phyloP scores from a whole-genome alignment of 2,329 filamentous ascomycete genomes.

The Paracorniculantispora psalliotae region DNA sequence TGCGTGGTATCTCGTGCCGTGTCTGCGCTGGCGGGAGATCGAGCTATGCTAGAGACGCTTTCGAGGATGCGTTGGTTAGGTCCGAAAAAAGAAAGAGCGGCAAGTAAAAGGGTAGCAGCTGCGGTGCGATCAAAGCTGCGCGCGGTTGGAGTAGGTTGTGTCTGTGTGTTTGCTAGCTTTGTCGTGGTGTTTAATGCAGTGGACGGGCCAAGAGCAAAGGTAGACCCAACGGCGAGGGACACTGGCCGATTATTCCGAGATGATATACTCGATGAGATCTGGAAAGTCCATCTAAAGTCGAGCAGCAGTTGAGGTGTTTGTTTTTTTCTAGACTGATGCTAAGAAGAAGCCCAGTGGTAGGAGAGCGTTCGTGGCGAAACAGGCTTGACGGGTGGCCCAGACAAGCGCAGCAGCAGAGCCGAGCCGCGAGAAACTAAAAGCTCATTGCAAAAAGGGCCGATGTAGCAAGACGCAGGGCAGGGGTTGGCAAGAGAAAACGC shows the following conservation, averaged over 20 bases:
- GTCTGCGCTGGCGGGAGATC: slow-evolving; percentile 1
- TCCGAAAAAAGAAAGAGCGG: neutral
- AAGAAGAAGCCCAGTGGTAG: neutral
- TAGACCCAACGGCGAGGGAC: neutral
- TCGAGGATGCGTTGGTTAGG: neutral
- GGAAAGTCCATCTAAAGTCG: neutral
- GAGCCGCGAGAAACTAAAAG: neutral
- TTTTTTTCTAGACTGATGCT: neutral
- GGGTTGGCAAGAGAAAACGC: neutral
- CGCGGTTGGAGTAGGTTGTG: neutral
- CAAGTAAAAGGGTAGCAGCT: neutral
- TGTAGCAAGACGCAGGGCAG: neutral
- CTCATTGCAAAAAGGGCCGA: neutral
- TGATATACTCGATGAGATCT: neutral
- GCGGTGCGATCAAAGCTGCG: neutral
- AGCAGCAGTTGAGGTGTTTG: neutral
- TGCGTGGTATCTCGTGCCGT: slow-evolving; percentile 1
- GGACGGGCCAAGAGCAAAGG: neutral
- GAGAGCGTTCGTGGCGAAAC: neutral
- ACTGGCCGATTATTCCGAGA: neutral
- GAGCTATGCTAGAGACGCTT: neutral
- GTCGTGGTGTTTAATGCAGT: neutral
- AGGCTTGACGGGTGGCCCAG: neutral
- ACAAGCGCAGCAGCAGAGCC: slow-evolving; percentile 1
- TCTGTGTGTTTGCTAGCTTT: slow-evolving; percentile 8